Base-by-base conservation (phyloP, 306 rosid genomes). In the Macrotyloma uniflorum region DNA sequence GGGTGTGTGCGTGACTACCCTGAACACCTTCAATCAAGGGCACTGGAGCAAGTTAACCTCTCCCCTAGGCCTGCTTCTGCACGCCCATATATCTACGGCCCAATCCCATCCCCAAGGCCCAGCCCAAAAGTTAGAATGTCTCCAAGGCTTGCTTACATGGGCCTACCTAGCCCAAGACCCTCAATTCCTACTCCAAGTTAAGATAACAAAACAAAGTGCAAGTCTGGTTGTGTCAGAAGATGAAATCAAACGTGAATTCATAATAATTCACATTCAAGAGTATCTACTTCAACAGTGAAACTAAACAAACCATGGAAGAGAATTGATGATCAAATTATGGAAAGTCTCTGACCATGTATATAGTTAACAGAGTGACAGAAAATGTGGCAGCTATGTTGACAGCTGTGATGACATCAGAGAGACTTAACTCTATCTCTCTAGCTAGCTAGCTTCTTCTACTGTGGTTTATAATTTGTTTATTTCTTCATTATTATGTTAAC, bases 1-100 rank as follows among this genome's bases (percentile, higher is more conserved):
- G 98, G 99, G 58, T 93, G 98, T 66, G 98, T 95, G 19, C 94
- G 99, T 49, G 98, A 95, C 88, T 95, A 95, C 72, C 98, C 98
- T 53, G 72, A 76, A 1, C 94, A 88, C 50, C 92, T 95, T n/a
- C 98, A 93, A 74, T 82, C 87, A 19, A 91, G 93, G 66, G 99
- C 99, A 24, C 65, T 95, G 82, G 99, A 95, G 67, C 99, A 95
- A 40, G 97, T 95, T 70, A 87, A 84, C 77, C 71, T 95, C 40
- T 95, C 99, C 0, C 99, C 99, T 0, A 81, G 89, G 5, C 84
- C 90, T 19, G 87, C 83, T 76, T 26, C 85, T 46, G 88, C 87
- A 49, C 46, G 73, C 36, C 55, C 73, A 4, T 51, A 40, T 24
- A 80, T 40, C 18, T 88, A 83, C 38, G 99, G 99, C 67, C 99